Conservation (phyloP, 202 grass and related monocot species). For the Setaria viridis region DNA sequence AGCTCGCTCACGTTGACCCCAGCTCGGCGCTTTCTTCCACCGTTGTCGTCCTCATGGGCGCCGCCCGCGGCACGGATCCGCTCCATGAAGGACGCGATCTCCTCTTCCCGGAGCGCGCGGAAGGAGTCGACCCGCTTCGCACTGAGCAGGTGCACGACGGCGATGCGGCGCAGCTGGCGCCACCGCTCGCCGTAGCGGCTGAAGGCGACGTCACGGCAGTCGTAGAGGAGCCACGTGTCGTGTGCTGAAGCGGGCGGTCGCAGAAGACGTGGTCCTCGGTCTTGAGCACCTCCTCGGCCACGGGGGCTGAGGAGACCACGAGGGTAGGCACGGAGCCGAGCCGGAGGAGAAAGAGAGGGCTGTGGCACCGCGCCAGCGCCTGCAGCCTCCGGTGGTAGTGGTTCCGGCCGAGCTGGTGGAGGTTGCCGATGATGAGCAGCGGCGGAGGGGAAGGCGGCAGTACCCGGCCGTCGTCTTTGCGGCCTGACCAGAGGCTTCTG, state of each 20-base stretch:
- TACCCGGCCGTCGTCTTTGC: neutral
- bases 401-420: slow-evolving; percentile 51
- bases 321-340: slow-evolving; percentile 32
- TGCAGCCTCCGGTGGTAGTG: slow-evolving; percentile 43
- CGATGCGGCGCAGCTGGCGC: slow-evolving; percentile 52
- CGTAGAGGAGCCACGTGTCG: slow-evolving; percentile 4
- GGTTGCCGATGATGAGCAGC: slow-evolving; percentile 60
- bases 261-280: slow-evolving; percentile 48
- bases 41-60: neutral
- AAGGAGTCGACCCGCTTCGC: slow-evolving; percentile 52
- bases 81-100: slow-evolving; percentile 32
- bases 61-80: slow-evolving; percentile 3
- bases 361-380: slow-evolving; percentile 1
- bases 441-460: slow-evolving; percentile 32
- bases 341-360: slow-evolving; percentile 35
- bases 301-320: slow-evolving; percentile 53
- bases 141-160: slow-evolving; percentile 48
- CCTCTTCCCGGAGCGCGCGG: slow-evolving; percentile 39
- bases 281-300: slow-evolving; percentile 45
- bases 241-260: slow-evolving; percentile 28
- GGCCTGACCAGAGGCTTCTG: neutral
- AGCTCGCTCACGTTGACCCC: slow-evolving; percentile 47
- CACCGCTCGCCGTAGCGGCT: slow-evolving; percentile 61
- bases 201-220: slow-evolving; percentile 43
- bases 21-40: neutral